Percentiles rank a stretch among this genome's conserved stretches.
phyloP scores from a whole-genome alignment of 805 yeast genomes.

The Maudiozyma bulderi region DNA sequence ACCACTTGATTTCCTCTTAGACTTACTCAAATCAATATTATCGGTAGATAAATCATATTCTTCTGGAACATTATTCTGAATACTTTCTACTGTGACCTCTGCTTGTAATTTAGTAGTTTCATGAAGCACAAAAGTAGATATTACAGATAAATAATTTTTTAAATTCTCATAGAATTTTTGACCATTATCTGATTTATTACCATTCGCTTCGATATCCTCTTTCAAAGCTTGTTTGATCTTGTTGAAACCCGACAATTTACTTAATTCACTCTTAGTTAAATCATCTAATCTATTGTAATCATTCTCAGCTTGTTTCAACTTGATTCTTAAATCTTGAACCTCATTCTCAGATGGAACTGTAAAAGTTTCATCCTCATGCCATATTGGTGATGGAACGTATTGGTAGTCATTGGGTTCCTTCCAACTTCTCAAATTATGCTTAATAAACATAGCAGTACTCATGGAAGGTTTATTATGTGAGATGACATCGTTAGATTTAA shows the following conservation, averaged over 20 bases:
- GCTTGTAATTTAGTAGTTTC: slow-evolving; percentile 66
- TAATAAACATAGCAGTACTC: slow-evolving; percentile 84
- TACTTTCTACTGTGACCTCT: slow-evolving; percentile 85
- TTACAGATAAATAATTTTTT: slow-evolving; percentile 39
- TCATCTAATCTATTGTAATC: slow-evolving; percentile 23
- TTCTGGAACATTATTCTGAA: slow-evolving; percentile 67
- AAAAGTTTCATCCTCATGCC: slow-evolving; percentile 92
- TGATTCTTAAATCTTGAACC: slow-evolving; percentile 44
- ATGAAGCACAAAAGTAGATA: slow-evolving; percentile 57
- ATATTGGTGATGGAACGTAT: slow-evolving; percentile 80
- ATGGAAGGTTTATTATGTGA: slow-evolving; percentile 61
- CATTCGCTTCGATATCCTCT: slow-evolving; percentile 27
- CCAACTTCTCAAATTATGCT: slow-evolving; percentile 75
- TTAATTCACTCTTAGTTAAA: slow-evolving; percentile 24
- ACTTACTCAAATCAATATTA: slow-evolving; percentile 34
- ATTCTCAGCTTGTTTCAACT: slow-evolving; percentile 35
- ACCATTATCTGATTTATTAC: slow-evolving; percentile 27
- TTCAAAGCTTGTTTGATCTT: slow-evolving; percentile 31
- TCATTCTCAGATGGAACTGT: slow-evolving; percentile 50
- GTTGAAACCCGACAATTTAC: slow-evolving; percentile 25
- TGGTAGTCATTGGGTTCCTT: slow-evolving; percentile 77
- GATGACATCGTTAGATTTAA: slow-evolving; percentile 44
- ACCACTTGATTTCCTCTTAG: slow-evolving; percentile 42
- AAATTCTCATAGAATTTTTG: slow-evolving; percentile 34
- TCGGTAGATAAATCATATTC: slow-evolving; percentile 59